Percentiles rank a stretch among this genome's conserved stretches.
Conservation (phyloP, 176 grass and related monocot species). For the Cenchrus fungigraminus region DNA sequence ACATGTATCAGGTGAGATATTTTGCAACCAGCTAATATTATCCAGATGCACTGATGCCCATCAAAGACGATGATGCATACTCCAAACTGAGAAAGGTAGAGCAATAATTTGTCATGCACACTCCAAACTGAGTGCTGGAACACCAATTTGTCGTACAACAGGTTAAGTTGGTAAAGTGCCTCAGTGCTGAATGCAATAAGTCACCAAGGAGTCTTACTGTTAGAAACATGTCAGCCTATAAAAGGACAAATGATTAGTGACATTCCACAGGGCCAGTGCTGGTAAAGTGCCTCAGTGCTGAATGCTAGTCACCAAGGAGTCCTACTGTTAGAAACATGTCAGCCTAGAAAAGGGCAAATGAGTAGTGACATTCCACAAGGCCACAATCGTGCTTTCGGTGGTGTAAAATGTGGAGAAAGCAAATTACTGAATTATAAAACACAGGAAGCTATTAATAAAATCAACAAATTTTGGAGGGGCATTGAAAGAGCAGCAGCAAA, state of each 20-base stretch:
- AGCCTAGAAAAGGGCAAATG: background rate
- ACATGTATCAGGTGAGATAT: background rate
- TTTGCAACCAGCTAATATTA: background rate
- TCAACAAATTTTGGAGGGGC: background rate
- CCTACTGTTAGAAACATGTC: background rate
- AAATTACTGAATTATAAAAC: background rate
- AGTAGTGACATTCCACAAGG: background rate
- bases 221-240: background rate
- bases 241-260: background rate
- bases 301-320: background rate
- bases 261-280: background rate
- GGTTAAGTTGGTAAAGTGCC: background rate
- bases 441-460: constrained; percentile 1
- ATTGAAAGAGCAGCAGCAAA: background rate
- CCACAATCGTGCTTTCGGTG: background rate
- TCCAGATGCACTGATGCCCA: constrained; percentile 4
- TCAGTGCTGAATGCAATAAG: constrained; percentile 13
- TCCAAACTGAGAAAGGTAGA: constrained; percentile 3
- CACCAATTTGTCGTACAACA: background rate
- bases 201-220: background rate
- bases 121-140: background rate
- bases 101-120: background rate
- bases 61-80: background rate
- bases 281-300: constrained; percentile 3
- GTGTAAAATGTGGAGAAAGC: background rate